These are phyloP conservation scores for Phytophthora fragariae DNA, from an alignment of 352 stramenopile species.

Conservation along the genomic window DNA sequence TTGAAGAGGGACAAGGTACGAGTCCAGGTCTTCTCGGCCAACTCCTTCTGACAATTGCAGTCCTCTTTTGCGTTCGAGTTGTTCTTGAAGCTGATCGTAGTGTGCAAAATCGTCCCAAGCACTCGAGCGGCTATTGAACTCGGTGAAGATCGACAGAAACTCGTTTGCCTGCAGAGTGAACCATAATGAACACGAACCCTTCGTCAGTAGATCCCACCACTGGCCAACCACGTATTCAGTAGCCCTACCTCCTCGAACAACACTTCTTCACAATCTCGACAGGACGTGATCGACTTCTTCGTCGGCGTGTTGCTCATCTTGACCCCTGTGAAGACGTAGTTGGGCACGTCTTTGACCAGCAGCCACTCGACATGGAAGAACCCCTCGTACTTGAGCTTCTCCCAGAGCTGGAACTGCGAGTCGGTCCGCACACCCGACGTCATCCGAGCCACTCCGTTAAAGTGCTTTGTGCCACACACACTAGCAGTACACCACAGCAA, in stretches of 20 bases:
- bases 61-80: conserved; percentile 64
- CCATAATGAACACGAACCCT: not conserved
- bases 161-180: conserved; percentile 54
- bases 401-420: conserved; percentile 73
- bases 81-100: conserved; percentile 65
- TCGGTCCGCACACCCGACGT: conserved; percentile 65
- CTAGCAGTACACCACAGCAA: conserved; percentile 27
- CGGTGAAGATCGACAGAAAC: conserved; percentile 70
- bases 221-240: not conserved
- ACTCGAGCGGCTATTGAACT: conserved; percentile 63
- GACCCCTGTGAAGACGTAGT: conserved; percentile 75
- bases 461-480: conserved; percentile 80
- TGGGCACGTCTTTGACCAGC: conserved; percentile 86
- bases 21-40: conserved; percentile 24
- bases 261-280: conserved; percentile 83
- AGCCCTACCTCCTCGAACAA: conserved; percentile 68
- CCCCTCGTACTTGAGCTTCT: conserved; percentile 86
- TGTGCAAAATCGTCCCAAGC: conserved; percentile 80
- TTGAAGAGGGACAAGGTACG: conserved; percentile 33
- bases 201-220: conserved; percentile 11
- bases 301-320: conserved; percentile 84
- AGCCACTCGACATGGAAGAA: conserved; percentile 87
- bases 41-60: conserved; percentile 30
- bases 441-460: conserved; percentile 82
- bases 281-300: conserved; percentile 85